Evolutionary conservation across 139 green algal genomes (phyloP).

Genomic region (Parachlorella kessleri): DNA sequence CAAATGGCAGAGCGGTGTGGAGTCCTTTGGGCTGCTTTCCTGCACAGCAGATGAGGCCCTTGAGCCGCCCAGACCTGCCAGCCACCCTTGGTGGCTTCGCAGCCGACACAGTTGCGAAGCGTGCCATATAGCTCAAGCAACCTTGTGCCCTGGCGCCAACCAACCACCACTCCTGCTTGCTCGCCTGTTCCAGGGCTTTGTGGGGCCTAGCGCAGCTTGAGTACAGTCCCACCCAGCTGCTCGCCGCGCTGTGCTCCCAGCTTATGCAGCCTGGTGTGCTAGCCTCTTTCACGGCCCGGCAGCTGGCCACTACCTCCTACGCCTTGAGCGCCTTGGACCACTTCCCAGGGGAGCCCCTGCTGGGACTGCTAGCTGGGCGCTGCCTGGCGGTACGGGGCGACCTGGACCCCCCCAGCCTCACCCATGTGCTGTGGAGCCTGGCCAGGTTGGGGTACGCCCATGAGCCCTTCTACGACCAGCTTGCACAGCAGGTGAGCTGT

Average conservation of each 20-base stretch:
- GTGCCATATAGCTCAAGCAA: too few species aligned
- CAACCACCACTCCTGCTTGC: too few species aligned
- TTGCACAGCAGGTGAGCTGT: not conserved
- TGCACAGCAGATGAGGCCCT: too few species aligned
- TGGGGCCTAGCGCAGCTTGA: slow-evolving; percentile 19
- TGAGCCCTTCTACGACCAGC: slow-evolving; percentile 16
- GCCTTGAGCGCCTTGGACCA: slow-evolving; percentile 21
- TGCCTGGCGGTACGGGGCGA: not conserved
- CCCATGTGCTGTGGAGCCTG: slow-evolving; percentile 23
- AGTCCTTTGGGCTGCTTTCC: too few species aligned
- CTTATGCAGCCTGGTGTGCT: slow-evolving; percentile 9
- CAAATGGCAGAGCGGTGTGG: too few species aligned
- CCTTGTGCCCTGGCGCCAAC: too few species aligned
- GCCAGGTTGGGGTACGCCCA: slow-evolving; percentile 10
- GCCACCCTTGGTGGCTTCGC: too few species aligned
- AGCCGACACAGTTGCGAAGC: too few species aligned
- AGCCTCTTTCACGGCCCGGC: not conserved
- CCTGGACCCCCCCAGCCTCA: slow-evolving; percentile 1
- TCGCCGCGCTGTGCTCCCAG: not conserved
- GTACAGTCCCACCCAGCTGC: not conserved
- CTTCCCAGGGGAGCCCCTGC: slow-evolving; percentile 9
- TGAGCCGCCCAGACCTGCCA: too few species aligned
- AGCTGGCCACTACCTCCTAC: slow-evolving; percentile 18
- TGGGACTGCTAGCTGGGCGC: not conserved
- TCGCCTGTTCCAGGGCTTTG: not conserved